Percentiles rank a stretch among this genome's conserved stretches.
Evolutionary conservation across 75 land plant species (phyloP).

Genomic region (Cryptomeria japonica): DNA sequence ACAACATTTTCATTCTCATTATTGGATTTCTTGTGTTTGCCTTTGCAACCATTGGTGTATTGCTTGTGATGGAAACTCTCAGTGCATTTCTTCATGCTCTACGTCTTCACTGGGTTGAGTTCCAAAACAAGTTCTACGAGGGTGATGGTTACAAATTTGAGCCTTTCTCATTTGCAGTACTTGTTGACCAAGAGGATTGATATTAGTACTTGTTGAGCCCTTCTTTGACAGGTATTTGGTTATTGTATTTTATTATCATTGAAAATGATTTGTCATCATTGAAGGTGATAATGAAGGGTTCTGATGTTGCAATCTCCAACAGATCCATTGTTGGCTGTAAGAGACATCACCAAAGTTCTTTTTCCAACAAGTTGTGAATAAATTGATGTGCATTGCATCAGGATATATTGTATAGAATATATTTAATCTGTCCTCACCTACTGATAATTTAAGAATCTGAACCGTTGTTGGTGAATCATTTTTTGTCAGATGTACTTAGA

Average conservation of each 20-base stretch:
- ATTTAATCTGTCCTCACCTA: not conserved
- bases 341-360: not conserved
- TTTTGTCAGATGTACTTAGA: not conserved
- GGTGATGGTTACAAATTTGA: constrained; percentile 71
- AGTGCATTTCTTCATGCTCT: constrained; percentile 72
- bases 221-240: not conserved
- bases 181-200: constrained; percentile 48
- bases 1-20: constrained; percentile 43
- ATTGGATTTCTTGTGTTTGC: constrained; percentile 55
- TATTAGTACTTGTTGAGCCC: not conserved
- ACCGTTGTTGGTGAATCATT: not conserved
- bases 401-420: not conserved
- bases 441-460: not conserved
- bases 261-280: not conserved
- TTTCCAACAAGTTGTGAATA: not conserved
- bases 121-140: constrained; percentile 61
- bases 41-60: constrained; percentile 56
- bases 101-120: constrained; percentile 74
- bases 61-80: constrained; percentile 66
- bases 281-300: not conserved
- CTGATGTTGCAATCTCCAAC: not conserved
- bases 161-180: constrained; percentile 51
- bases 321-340: not conserved
- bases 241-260: not conserved
- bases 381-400: constrained; percentile 7